Evolutionary conservation across 768 basidiomycete genomes (phyloP).

Genomic region (Tephrocybe rancida): DNA sequence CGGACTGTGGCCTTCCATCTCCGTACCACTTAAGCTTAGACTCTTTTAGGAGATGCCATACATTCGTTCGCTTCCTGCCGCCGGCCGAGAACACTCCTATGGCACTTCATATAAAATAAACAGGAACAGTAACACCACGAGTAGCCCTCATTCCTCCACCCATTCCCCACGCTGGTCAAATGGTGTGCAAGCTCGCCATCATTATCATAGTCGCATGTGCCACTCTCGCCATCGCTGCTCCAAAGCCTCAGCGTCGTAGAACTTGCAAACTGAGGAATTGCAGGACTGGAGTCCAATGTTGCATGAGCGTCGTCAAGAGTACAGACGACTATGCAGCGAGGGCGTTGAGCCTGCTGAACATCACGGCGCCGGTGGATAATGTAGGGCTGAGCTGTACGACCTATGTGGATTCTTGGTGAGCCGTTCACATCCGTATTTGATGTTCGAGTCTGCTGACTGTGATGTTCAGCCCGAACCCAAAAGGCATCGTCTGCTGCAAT

Average conservation of each 20-base stretch:
- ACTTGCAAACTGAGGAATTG: background rate
- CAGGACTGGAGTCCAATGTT: constrained; percentile 10
- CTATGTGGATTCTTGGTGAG: constrained; percentile 6
- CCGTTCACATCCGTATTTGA: background rate
- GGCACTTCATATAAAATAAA: background rate
- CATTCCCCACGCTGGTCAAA: background rate
- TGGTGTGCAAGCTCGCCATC: background rate
- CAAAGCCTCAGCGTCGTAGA: background rate
- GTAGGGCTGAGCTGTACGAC: background rate
- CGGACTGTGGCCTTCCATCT: no score
- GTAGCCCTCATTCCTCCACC: background rate
- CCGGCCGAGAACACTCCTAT: background rate
- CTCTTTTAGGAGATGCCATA: background rate
- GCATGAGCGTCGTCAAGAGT: background rate
- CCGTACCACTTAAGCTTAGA: no score
- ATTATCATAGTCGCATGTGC: background rate
- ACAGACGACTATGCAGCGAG: background rate
- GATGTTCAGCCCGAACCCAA: background rate
- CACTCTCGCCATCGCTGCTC: background rate
- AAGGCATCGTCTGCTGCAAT: constrained; percentile 8
- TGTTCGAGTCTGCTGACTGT: background rate
- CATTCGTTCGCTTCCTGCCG: background rate
- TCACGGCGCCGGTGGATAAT: background rate
- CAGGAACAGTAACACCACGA: background rate
- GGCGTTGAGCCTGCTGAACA: background rate